phyloP scores from a whole-genome alignment of 169 alveolate species.

The Theileria orientalis region DNA sequence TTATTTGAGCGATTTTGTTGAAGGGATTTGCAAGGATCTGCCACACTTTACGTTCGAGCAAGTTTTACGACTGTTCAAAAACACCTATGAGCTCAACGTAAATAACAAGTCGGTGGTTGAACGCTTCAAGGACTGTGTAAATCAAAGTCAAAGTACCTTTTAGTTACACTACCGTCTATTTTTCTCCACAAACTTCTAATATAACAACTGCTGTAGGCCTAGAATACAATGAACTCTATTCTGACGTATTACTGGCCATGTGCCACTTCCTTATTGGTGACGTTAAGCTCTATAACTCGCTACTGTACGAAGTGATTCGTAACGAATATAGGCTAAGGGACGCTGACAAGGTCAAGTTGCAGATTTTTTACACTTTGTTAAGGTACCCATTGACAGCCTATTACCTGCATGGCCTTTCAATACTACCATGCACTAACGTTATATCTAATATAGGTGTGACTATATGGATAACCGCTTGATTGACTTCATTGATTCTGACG shows the following conservation, averaged over 20 bases:
- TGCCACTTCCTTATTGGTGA: background rate
- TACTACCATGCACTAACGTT: background rate
- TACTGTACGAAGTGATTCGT: slow-evolving; percentile 5
- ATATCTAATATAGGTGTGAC: background rate
- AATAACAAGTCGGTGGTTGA: background rate
- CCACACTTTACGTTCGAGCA: background rate
- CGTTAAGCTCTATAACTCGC: background rate
- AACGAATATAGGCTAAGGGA: slow-evolving; percentile 15
- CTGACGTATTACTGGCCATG: slow-evolving; percentile 3
- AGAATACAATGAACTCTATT: background rate
- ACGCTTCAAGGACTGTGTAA: background rate
- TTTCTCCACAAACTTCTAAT: background rate
- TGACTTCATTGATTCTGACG: background rate
- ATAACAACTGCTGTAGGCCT: background rate
- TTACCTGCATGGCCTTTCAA: too few species aligned
- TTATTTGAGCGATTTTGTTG: background rate
- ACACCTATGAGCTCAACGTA: background rate
- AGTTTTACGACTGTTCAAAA: background rate
- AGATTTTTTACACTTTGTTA: slow-evolving; percentile 36
- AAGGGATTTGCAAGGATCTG: background rate
- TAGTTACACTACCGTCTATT: background rate
- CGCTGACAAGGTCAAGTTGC: slow-evolving; percentile 32
- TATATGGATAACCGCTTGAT: background rate
- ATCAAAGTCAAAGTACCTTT: background rate
- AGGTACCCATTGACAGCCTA: slow-evolving; percentile 24